These are phyloP conservation scores for Pseudocercospora crystallina DNA, from an alignment of 2,329 filamentous ascomycete species.

Conservation along the genomic window DNA sequence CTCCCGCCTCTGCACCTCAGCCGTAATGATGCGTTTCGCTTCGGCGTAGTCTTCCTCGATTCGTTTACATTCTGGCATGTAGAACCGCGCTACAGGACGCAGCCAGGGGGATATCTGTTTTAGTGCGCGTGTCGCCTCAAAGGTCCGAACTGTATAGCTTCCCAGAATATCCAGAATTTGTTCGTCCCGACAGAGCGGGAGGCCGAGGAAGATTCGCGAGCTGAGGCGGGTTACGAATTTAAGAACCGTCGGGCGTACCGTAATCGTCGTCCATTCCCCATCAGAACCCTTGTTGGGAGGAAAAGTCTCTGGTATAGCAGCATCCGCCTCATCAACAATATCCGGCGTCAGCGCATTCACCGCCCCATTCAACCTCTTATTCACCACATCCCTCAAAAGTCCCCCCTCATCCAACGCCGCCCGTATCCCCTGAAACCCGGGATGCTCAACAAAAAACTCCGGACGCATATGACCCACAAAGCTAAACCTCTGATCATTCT, in stretches of 20 bases:
- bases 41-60: constrained; percentile 37
- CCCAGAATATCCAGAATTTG: constrained; percentile 1
- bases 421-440: constrained; percentile 8
- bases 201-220: constrained; percentile 6
- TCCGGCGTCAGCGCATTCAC: constrained; percentile 24
- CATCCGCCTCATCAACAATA: constrained; percentile 24
- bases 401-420: background rate
- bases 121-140: background rate
- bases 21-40: background rate
- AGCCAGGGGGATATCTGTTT: background rate
- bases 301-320: constrained; percentile 19
- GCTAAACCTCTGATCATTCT: constrained; percentile 7
- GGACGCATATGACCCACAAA: constrained; percentile 6
- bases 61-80: constrained; percentile 35
- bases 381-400: background rate
- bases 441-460: constrained; percentile 13
- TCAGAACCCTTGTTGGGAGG: constrained; percentile 22
- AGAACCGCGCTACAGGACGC: constrained; percentile 1
- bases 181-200: background rate
- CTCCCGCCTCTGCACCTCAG: background rate
- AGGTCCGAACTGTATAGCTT: constrained; percentile 1
- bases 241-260: constrained; percentile 29
- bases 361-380: constrained; percentile 23
- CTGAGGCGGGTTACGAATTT: constrained; percentile 30
- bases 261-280: constrained; percentile 17